Evolutionary conservation across 2,329 filamentous ascomycete species (phyloP).

Genomic region (Lachnellula occidentalis): DNA sequence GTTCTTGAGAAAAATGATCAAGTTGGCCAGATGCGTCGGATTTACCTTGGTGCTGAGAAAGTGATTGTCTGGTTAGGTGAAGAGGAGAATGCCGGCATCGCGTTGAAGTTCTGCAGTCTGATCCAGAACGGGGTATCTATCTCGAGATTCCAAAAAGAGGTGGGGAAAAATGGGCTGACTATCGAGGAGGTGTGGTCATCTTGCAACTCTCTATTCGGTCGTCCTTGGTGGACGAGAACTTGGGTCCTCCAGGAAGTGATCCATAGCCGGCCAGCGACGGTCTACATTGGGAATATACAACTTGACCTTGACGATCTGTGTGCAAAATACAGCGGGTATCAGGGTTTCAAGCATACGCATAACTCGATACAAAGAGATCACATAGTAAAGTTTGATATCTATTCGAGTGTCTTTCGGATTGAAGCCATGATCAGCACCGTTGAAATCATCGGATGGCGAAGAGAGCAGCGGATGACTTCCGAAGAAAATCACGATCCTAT

Average conservation of each 20-base stretch:
- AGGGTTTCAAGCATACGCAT: neutral
- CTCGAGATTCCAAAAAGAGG: neutral
- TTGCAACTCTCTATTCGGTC: neutral
- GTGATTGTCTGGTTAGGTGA: constrained; percentile 6
- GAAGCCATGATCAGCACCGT: neutral
- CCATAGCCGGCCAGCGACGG: neutral
- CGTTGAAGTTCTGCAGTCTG: neutral
- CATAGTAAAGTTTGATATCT: neutral
- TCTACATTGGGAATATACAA: neutral
- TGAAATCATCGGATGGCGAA: neutral
- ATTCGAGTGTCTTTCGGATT: neutral
- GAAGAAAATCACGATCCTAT: too few species aligned
- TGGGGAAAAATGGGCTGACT: neutral
- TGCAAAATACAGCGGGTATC: neutral
- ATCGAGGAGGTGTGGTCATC: neutral
- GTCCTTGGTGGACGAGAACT: constrained; percentile 1
- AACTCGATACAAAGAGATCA: neutral
- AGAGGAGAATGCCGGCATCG: neutral
- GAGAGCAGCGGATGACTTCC: neutral
- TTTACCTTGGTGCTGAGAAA: neutral
- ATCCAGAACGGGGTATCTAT: neutral
- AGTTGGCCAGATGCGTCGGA: neutral
- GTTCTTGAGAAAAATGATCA: constrained; percentile 1
- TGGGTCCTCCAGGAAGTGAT: constrained; percentile 3
- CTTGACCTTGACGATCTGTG: neutral